These are phyloP conservation scores for Aaosphaeria pasadenensis DNA, from an alignment of 2,329 filamentous ascomycete species.

Conservation along the genomic window DNA sequence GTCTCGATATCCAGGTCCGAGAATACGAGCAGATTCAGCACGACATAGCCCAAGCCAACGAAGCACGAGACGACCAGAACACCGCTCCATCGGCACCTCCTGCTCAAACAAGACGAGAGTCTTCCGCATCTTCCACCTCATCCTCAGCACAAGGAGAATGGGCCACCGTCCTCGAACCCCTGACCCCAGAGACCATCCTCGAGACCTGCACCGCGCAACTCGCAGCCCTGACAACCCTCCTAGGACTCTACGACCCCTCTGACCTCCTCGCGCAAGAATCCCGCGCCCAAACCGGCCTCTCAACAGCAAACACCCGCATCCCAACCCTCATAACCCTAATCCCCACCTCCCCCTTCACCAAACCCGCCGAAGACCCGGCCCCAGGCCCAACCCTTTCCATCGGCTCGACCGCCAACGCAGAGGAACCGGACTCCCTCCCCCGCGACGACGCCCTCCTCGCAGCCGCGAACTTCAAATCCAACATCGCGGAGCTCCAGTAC, in stretches of 20 bases:
- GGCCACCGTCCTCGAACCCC: conserved; percentile 64
- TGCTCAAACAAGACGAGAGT: conserved; percentile 5
- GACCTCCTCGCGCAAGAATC: conserved; percentile 51
- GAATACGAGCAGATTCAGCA: conserved; percentile 42
- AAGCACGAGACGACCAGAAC: conserved; percentile 9
- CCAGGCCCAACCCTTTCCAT: conserved; percentile 33
- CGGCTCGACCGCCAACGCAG: conserved; percentile 11
- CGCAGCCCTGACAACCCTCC: conserved; percentile 40
- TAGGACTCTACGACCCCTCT: conserved; percentile 51
- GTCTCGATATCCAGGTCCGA: conserved; percentile 44
- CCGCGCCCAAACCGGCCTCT: conserved; percentile 55
- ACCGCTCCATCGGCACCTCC: background rate
- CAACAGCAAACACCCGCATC: conserved; percentile 53
- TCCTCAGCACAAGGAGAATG: conserved; percentile 54
- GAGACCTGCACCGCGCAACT: conserved; percentile 67
- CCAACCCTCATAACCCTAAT: conserved; percentile 48
- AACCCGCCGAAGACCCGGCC: conserved; percentile 20
- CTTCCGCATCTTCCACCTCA: conserved; percentile 17
- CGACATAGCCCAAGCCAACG: conserved; percentile 28
- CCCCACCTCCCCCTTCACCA: conserved; percentile 14
- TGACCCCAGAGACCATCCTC: conserved; percentile 62
- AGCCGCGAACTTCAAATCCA: conserved; percentile 55
- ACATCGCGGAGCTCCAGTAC: conserved; percentile 57
- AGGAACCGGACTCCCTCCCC: conserved; percentile 36
- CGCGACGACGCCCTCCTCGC: conserved; percentile 54